Conservation (phyloP, 2,329 filamentous ascomycete species). For the Aspergillus carbonarius region DNA sequence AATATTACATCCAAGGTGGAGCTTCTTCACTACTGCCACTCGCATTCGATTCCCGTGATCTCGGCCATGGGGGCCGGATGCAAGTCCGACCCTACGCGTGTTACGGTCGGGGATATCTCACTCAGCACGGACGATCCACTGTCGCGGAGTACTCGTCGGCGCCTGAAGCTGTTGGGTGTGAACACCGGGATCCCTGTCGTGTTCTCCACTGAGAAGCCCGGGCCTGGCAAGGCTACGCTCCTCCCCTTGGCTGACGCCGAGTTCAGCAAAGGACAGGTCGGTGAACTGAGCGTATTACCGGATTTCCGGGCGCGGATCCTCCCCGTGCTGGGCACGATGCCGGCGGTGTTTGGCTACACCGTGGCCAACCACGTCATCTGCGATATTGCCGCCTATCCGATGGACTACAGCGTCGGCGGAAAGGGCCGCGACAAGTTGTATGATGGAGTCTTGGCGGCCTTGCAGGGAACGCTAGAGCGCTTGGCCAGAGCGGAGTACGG, state of each 20-base stretch:
- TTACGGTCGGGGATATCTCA: conserved; percentile 89
- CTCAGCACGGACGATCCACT: conserved; percentile 83
- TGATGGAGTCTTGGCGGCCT: conserved; percentile 71
- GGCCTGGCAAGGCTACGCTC: conserved; percentile 85
- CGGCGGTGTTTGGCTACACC: conserved; percentile 89
- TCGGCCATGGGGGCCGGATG: conserved; percentile 96
- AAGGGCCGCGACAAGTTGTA: conserved; percentile 92
- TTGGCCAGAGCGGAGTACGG: conserved; percentile 57
- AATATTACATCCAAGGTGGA: conserved; percentile 97
- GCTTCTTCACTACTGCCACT: conserved; percentile 82
- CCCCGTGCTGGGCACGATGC: conserved; percentile 94
- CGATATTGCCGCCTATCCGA: conserved; percentile 74
- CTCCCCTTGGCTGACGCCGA: conserved; percentile 86
- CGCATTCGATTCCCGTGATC: conserved; percentile 75
- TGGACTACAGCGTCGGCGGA: conserved; percentile 71
- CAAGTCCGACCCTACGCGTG: conserved; percentile 80
- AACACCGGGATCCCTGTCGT: conserved; percentile 85
- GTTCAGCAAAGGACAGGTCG: conserved; percentile 79
- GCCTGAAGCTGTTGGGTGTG: conserved; percentile 73
- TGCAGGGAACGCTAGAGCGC: conserved; percentile 79
- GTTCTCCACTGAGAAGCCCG: conserved; percentile 86
- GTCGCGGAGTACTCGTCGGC: conserved; percentile 77
- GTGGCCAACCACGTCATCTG: conserved; percentile 92
- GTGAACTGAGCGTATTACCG: conserved; percentile 81
- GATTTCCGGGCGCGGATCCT: conserved; percentile 95